phyloP scores from a whole-genome alignment of 1,284 basidiomycete species.

The Grifola frondosa region DNA sequence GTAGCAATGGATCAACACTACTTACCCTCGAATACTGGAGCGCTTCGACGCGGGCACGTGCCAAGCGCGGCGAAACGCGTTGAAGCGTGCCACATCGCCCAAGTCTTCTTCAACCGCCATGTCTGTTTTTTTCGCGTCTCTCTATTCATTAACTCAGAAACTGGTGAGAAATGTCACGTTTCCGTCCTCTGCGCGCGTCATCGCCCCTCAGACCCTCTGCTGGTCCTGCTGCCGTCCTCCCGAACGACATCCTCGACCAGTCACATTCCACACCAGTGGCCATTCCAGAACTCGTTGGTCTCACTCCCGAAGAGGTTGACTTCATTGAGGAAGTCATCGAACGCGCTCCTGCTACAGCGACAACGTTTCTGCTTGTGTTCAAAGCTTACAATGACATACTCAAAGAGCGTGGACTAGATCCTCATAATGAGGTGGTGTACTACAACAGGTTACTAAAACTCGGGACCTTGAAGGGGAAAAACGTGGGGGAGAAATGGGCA shows the following conservation, averaged over 20 bases:
- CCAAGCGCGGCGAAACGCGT: slow-evolving; percentile 16
- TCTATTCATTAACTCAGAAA: neutral
- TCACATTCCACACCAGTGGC: slow-evolving; percentile 49
- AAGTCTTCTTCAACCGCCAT: too few species aligned
- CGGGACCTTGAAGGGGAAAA: slow-evolving; percentile 70
- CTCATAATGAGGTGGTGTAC: slow-evolving; percentile 75
- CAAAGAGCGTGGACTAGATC: slow-evolving; percentile 68
- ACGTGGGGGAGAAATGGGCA: slow-evolving; percentile 78
- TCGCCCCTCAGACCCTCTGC: slow-evolving; percentile 25
- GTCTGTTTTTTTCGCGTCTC: neutral
- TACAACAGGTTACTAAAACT: slow-evolving; percentile 79
- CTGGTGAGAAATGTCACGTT: slow-evolving; percentile 36
- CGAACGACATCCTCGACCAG: slow-evolving; percentile 34
- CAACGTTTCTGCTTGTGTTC: slow-evolving; percentile 74
- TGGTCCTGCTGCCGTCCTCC: slow-evolving; percentile 19
- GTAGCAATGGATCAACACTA: neutral
- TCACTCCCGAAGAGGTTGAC: slow-evolving; percentile 61
- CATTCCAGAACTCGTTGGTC: slow-evolving; percentile 54
- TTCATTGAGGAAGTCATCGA: slow-evolving; percentile 73
- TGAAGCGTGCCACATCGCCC: slow-evolving; percentile 5
- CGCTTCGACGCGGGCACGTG: slow-evolving; percentile 16
- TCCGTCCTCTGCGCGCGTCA: slow-evolving; percentile 31
- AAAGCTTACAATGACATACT: slow-evolving; percentile 79
- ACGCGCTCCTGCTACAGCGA: slow-evolving; percentile 61
- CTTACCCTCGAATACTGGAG: neutral